These are phyloP conservation scores for Colletotrichum spaethianum DNA, from an alignment of 2,329 filamentous ascomycete species.

Conservation along the genomic window DNA sequence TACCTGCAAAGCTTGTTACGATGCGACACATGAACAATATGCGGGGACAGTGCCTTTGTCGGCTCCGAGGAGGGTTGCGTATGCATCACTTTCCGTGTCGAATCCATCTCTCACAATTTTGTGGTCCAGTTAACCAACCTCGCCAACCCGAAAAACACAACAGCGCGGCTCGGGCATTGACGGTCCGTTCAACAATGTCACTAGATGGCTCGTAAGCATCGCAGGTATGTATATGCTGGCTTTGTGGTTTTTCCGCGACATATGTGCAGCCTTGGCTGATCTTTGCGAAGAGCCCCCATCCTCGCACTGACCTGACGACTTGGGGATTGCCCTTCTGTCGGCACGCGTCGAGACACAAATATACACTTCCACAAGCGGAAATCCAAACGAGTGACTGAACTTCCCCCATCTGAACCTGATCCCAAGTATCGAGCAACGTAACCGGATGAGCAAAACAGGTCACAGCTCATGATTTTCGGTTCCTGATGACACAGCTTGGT, in stretches of 20 bases:
- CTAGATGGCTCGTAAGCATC: not conserved
- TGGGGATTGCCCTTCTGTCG: not conserved
- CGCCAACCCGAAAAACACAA: slow-evolving; percentile 17
- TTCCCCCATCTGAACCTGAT: slow-evolving; percentile 32
- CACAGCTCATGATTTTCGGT: not conserved
- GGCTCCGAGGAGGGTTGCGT: slow-evolving; percentile 16
- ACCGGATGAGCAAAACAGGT: slow-evolving; percentile 20
- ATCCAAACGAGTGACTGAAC: slow-evolving; percentile 29
- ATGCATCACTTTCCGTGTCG: not conserved
- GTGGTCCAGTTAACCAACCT: not conserved
- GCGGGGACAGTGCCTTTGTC: slow-evolving; percentile 5
- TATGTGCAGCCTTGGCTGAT: slow-evolving; percentile 15
- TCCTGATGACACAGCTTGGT: not conserved
- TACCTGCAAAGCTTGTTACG: slow-evolving; percentile 10
- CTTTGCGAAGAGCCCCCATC: not conserved
- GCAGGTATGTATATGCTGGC: slow-evolving; percentile 5
- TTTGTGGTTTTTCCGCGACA: not conserved
- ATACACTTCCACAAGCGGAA: slow-evolving; percentile 8
- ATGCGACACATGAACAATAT: not conserved
- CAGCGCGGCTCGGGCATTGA: slow-evolving; percentile 5
- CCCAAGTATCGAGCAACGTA: slow-evolving; percentile 7
- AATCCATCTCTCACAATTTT: slow-evolving; percentile 1
- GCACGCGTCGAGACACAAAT: not conserved
- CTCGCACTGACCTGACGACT: slow-evolving; percentile 13
- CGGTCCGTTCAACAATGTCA: slow-evolving; percentile 7